phyloP scores from a whole-genome alignment of 495 filamentous ascomycete species.

The Penicillium desertorum region DNA sequence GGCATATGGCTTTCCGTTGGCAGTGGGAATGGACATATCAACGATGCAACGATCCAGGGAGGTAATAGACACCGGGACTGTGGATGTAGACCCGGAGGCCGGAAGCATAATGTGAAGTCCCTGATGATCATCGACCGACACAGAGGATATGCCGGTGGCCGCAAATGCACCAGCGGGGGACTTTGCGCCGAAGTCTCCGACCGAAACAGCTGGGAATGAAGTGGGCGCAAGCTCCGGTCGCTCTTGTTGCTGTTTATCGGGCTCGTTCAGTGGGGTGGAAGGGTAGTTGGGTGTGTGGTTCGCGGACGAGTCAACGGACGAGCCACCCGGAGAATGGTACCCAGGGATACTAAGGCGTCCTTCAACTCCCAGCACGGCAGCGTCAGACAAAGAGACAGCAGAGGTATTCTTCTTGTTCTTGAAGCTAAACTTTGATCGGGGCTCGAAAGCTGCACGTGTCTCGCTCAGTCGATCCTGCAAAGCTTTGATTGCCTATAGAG shows the following conservation, averaged over 20 bases:
- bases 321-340: constrained; percentile 43
- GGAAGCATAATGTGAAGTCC: constrained; percentile 69
- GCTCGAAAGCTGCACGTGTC: constrained; percentile 56
- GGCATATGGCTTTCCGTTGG: constrained; percentile 64
- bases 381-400: constrained; percentile 57
- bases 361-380: constrained; percentile 50
- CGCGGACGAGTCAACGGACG: constrained; percentile 51
- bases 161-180: constrained; percentile 22
- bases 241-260: constrained; percentile 37
- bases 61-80: constrained; percentile 70
- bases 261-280: constrained; percentile 50
- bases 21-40: constrained; percentile 70
- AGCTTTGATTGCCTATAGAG: constrained; percentile 61
- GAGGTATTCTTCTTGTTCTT: constrained; percentile 62
- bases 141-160: constrained; percentile 46
- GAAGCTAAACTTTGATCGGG: constrained; percentile 72
- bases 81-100: constrained; percentile 61
- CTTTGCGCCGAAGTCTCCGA: constrained; percentile 20
- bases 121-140: constrained; percentile 62
- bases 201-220: constrained; percentile 30
- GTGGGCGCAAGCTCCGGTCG: constrained; percentile 41
- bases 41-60: constrained; percentile 72
- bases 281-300: constrained; percentile 54
- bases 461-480: constrained; percentile 64
- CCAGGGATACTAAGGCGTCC: constrained; percentile 45